Evolutionary conservation across 495 filamentous ascomycete species (phyloP).

Genomic region (Aspergillus sparsus): DNA sequence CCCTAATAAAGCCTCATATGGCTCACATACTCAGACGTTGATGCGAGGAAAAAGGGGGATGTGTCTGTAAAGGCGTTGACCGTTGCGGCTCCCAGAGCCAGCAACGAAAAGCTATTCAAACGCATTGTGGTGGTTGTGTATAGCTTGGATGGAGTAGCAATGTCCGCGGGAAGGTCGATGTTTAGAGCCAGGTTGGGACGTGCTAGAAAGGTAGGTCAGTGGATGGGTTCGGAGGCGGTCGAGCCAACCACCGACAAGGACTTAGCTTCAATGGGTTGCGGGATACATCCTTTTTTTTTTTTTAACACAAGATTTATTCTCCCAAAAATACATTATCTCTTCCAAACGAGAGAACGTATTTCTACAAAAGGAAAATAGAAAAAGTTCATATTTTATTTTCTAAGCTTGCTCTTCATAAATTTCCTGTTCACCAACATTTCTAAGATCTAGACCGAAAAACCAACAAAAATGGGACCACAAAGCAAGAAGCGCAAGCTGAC

Average conservation of each 20-base stretch:
- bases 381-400: no score
- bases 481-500: slow-evolving; percentile 64
- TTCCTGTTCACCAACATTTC: not conserved
- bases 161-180: slow-evolving; percentile 22
- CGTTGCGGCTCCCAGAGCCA: slow-evolving; percentile 61
- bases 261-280: slow-evolving; percentile 16
- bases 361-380: no score
- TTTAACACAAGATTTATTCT: slow-evolving; percentile 6
- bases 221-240: slow-evolving; percentile 31
- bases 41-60: slow-evolving; percentile 84
- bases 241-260: slow-evolving; percentile 20
- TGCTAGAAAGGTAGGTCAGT: not conserved
- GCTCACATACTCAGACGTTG: slow-evolving; percentile 67
- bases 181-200: slow-evolving; percentile 25
- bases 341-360: no score
- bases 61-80: slow-evolving; percentile 77
- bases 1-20: slow-evolving; percentile 18
- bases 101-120: slow-evolving; percentile 57
- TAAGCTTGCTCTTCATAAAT: no score
- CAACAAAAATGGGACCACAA: slow-evolving; percentile 47
- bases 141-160: slow-evolving; percentile 18
- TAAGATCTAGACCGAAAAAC: slow-evolving; percentile 1
- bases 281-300: slow-evolving; percentile 14
- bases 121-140: slow-evolving; percentile 53
- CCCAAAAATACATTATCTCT: not conserved